phyloP scores from a whole-genome alignment of 1,139 yeast species.

The Yamadazyma diospyri region DNA sequence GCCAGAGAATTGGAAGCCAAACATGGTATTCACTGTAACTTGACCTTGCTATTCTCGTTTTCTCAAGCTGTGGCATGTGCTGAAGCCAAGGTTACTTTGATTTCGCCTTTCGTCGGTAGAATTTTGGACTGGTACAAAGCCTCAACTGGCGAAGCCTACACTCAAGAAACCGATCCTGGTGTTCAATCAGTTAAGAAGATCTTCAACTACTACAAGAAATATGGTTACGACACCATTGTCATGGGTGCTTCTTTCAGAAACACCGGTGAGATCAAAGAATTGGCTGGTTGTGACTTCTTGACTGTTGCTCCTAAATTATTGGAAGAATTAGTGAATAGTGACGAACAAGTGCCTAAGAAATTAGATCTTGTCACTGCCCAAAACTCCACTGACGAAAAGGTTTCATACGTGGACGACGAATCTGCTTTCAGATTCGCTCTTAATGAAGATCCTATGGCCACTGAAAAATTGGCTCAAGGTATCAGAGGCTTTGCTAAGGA shows the following conservation, averaged over 20 bases:
- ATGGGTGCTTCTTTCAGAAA: conserved; percentile 99
- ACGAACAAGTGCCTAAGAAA: conserved; percentile 73
- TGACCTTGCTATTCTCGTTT: conserved; percentile 91
- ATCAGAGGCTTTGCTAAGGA: conserved; percentile 96
- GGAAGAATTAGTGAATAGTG: conserved; percentile 82
- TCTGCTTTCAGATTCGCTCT: conserved; percentile 84
- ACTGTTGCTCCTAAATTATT: conserved; percentile 93
- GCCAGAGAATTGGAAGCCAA: conserved; percentile 92
- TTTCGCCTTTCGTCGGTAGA: conserved; percentile 99
- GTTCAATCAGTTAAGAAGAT: conserved; percentile 83
- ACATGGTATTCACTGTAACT: conserved; percentile 90
- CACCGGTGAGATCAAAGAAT: conserved; percentile 90
- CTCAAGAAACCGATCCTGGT: conserved; percentile 90
- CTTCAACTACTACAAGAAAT: conserved; percentile 98
- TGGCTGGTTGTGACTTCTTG: conserved; percentile 96
- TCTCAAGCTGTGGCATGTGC: conserved; percentile 99
- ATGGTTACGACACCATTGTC: conserved; percentile 92
- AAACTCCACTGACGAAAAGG: conserved; percentile 60
- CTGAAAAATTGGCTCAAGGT: conserved; percentile 97
- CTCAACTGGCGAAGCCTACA: conserved; percentile 83
- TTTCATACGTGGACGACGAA: conserved; percentile 80
- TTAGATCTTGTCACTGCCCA: conserved; percentile 62
- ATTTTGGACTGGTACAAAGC: conserved; percentile 99
- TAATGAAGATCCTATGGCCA: conserved; percentile 98
- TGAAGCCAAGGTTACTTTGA: conserved; percentile 92